phyloP scores from a whole-genome alignment of 2,329 filamentous ascomycete genomes.

The Sporothrix protearum region DNA sequence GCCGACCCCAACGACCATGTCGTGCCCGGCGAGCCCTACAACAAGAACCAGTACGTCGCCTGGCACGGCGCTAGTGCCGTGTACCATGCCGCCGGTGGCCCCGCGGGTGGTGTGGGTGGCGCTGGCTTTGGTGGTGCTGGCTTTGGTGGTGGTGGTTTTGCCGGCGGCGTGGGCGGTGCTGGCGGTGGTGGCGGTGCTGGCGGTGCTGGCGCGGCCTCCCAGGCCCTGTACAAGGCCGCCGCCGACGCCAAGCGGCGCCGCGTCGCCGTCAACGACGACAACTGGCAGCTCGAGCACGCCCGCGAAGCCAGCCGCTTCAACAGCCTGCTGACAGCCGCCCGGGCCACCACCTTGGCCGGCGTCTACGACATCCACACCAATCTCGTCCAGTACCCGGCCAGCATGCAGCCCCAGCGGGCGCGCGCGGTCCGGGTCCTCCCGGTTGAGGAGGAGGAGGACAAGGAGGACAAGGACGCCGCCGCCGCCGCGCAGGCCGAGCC shows the following conservation, averaged over 20 bases:
- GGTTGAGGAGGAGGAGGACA: no score
- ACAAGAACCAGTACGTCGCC: slow-evolving; percentile 97
- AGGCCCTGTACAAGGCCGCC: slow-evolving; percentile 58
- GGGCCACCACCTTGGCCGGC: slow-evolving; percentile 67
- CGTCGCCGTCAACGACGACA: slow-evolving; percentile 84
- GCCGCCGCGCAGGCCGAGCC: no score
- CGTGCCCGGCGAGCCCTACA: slow-evolving; percentile 79
- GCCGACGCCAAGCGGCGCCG: slow-evolving; percentile 80
- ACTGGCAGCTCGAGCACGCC: slow-evolving; percentile 96
- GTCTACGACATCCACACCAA: slow-evolving; percentile 96
- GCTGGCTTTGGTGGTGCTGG: slow-evolving; percentile 47
- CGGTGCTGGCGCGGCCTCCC: slow-evolving; percentile 55
- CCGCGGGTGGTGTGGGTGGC: slow-evolving; percentile 47
- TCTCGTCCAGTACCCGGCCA: slow-evolving; percentile 77
- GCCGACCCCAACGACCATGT: slow-evolving; percentile 85
- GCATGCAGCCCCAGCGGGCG: slow-evolving; percentile 84
- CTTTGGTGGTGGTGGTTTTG: background rate
- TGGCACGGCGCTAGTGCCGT: slow-evolving; percentile 97
- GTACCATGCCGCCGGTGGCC: slow-evolving; percentile 78
- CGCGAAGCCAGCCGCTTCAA: slow-evolving; percentile 86
- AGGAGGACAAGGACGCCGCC: no score
- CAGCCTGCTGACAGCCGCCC: slow-evolving; percentile 63
- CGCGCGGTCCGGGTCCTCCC: slow-evolving; percentile 77
- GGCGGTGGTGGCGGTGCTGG: slow-evolving; percentile 39
- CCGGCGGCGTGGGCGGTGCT: slow-evolving; percentile 59